Conservation (phyloP, 495 filamentous ascomycete species). For the Antarctomyces pellizariae region DNA sequence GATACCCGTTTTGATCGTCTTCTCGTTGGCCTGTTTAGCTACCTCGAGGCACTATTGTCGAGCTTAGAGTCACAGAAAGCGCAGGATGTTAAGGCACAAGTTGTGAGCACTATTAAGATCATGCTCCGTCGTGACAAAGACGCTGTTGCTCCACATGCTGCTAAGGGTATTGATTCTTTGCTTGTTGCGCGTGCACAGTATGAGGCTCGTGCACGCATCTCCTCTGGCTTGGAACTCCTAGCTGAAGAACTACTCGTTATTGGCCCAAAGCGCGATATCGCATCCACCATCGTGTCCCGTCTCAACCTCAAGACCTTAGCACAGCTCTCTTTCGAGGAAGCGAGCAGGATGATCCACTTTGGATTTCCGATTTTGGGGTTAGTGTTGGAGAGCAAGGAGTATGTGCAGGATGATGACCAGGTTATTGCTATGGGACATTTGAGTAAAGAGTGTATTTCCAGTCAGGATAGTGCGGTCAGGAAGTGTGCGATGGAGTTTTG, state of each 20-base stretch:
- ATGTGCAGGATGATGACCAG: constrained; percentile 20
- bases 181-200: constrained; percentile 40
- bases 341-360: constrained; percentile 19
- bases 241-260: constrained; percentile 27
- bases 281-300: constrained; percentile 16
- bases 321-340: constrained; percentile 10
- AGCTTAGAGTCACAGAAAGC: constrained; percentile 27
- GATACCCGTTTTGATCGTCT: constrained; percentile 52
- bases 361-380: constrained; percentile 32
- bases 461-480: constrained; percentile 52
- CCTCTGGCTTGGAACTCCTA: constrained; percentile 28
- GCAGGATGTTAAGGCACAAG: constrained; percentile 63
- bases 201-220: constrained; percentile 26
- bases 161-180: constrained; percentile 39
- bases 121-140: constrained; percentile 44
- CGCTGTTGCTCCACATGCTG: constrained; percentile 38
- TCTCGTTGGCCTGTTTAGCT: constrained; percentile 47
- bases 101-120: constrained; percentile 55
- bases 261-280: constrained; percentile 23
- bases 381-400: constrained; percentile 18
- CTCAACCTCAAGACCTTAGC: no score
- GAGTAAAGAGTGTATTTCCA: constrained; percentile 37
- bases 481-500: constrained; percentile 59
- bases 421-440: constrained; percentile 26
- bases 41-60: constrained; percentile 34